These are phyloP conservation scores for Pulveroboletus sp. DNA, from an alignment of 768 basidiomycete species.

Conservation along the genomic window DNA sequence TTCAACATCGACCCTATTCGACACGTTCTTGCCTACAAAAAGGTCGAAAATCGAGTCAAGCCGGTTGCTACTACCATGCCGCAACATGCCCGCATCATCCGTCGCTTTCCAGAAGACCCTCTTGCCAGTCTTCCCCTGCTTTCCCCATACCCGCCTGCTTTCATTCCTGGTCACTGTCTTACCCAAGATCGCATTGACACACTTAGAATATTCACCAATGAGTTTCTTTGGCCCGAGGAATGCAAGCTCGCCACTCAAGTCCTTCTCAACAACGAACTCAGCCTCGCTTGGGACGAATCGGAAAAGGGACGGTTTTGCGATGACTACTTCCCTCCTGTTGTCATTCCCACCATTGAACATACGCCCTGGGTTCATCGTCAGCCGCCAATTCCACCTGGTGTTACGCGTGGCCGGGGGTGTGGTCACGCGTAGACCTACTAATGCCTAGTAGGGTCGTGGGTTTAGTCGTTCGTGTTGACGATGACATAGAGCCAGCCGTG, in stretches of 20 bases:
- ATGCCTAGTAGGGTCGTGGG: too few species aligned
- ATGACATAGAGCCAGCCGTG: too few species aligned
- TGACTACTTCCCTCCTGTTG: conserved; percentile 33
- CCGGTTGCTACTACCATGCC: conserved; percentile 31
- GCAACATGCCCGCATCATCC: conserved; percentile 30
- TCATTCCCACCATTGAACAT: conserved; percentile 36
- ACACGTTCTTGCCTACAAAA: conserved; percentile 28
- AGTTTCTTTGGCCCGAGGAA: conserved; percentile 6
- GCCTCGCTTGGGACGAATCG: conserved; percentile 37
- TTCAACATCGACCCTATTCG: neutral
- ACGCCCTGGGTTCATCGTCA: conserved; percentile 31
- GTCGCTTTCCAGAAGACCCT: conserved; percentile 35
- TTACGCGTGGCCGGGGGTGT: too few species aligned
- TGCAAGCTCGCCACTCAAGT: conserved; percentile 13
- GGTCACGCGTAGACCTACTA: too few species aligned
- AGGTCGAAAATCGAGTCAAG: conserved; percentile 28
- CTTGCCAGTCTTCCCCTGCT: conserved; percentile 23
- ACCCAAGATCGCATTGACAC: neutral
- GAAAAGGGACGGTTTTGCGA: conserved; percentile 34
- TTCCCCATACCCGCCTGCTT: too few species aligned
- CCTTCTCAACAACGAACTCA: conserved; percentile 29
- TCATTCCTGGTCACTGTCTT: neutral
- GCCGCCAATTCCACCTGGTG: conserved; percentile 31
- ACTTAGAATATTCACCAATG: neutral
- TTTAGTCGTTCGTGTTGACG: too few species aligned